Evolutionary conservation across 345 rosid genomes (phyloP), one percentile per base, ranked within the genome.

Genomic region (Euphorbia peplus): DNA sequence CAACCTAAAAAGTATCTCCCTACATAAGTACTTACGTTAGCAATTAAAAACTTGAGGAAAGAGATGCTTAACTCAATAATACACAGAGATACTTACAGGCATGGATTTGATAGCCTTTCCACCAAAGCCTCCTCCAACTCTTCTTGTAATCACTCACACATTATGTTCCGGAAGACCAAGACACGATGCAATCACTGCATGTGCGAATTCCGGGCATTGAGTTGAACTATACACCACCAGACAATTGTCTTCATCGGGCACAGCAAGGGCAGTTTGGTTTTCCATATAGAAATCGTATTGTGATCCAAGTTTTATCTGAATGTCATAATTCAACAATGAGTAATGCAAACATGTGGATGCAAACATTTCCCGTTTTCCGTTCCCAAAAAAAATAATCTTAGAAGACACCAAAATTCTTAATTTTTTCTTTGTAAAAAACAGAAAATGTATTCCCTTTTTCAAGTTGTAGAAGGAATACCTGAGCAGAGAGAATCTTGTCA

Each of bases 241-340:
- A 81, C 85, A 83, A 68, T 86, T 81, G 82, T 95, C 91, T 81
- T 95, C 99, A 69, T 89, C 99, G 9, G 97, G 99, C 25, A 91
- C 69, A 41, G 97, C 99, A 76, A 95, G 90, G 22, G 99, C 88
- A 22, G 87, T 82, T 71, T 91, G 97, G 21, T 78, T 83, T 81
- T 91, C 98, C 90, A 93, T 82, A 73, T 89, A 89, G 83, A 93
- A 93, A 82, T 85, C 83, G 73, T 91, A 95, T 53, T 95, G 99
- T 15, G 97, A 91, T 26, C 86, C 90, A 16, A 91, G 86, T 66
- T 80, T 81, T 32, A 95, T 75, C 96, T 95, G 78, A 28, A 73
- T 19, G n/a, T 18, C 50, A 71, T 9, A 59, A 39, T 47, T 26
- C 22, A 70, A 24, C 28, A 66, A 37, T 46, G 0, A 63, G 9